phyloP scores from a whole-genome alignment of 2,329 filamentous ascomycete species.

The Exserohilum turcica region DNA sequence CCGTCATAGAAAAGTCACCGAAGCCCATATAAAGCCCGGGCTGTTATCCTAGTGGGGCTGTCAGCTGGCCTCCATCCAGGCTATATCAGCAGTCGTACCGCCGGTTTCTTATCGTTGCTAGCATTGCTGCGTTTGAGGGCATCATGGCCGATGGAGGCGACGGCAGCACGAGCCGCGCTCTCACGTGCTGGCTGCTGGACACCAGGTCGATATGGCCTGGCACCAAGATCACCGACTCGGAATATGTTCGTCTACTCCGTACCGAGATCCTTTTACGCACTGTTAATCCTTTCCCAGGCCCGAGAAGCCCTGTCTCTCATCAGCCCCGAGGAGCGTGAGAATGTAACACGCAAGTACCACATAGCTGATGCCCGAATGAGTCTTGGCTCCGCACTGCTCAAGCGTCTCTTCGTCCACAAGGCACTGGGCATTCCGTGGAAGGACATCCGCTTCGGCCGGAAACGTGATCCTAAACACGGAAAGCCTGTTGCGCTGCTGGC shows the following conservation, averaged over 20 bases:
- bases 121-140: neutral
- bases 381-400: conserved; percentile 73
- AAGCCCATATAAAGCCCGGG: conserved; percentile 3
- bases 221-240: conserved; percentile 45
- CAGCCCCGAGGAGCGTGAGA: conserved; percentile 59
- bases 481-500: conserved; percentile 56
- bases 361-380: conserved; percentile 75
- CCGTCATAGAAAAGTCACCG: neutral
- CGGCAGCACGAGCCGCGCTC: conserved; percentile 16
- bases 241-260: conserved; percentile 12
- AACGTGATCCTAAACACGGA: conserved; percentile 57
- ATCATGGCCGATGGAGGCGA: conserved; percentile 19
- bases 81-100: conserved; percentile 2
- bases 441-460: conserved; percentile 61
- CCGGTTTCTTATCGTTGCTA: neutral
- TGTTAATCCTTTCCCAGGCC: conserved; percentile 40
- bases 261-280: neutral
- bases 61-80: neutral
- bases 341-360: conserved; percentile 67
- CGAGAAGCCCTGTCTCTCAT: conserved; percentile 51
- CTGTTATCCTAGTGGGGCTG: neutral
- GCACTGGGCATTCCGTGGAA: conserved; percentile 66
- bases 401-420: conserved; percentile 70
- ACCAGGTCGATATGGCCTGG: conserved; percentile 56
- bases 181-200: conserved; percentile 58